Conservation (phyloP, 1,284 basidiomycete species). For the Boletus nobilissimus region DNA sequence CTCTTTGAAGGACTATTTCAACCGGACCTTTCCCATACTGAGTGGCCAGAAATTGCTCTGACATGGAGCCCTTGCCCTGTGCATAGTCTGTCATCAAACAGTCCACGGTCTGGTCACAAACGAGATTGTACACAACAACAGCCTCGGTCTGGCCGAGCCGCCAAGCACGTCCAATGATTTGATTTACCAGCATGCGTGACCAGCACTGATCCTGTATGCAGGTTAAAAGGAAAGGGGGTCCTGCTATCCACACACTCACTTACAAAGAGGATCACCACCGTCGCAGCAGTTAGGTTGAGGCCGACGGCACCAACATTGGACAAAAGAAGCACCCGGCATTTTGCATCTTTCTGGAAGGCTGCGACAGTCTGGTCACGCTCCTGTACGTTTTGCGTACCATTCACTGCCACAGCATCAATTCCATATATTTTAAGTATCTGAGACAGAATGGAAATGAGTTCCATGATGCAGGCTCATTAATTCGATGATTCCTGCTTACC, state of each 20-base stretch:
- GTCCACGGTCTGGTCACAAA: conserved; percentile 26
- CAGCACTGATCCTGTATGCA: conserved; percentile 24
- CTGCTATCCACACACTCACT: not conserved
- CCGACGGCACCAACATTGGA: conserved; percentile 24
- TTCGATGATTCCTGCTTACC: not conserved
- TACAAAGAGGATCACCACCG: conserved; percentile 26
- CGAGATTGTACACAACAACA: conserved; percentile 18
- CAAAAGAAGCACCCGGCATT: conserved; percentile 15
- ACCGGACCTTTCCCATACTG: conserved; percentile 13
- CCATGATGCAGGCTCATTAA: too few relatives aligned
- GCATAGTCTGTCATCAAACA: conserved; percentile 28
- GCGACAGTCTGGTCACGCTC: conserved; percentile 1
- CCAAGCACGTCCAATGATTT: conserved; percentile 27
- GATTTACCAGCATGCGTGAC: conserved; percentile 24
- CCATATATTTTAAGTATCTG: conserved; percentile 17
- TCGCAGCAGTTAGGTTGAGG: conserved; percentile 25
- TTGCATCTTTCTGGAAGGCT: conserved; percentile 8
- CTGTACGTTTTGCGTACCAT: conserved; percentile 12
- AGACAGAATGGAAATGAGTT: too few relatives aligned
- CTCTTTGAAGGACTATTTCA: too few relatives aligned
- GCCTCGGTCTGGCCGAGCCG: conserved; percentile 22
- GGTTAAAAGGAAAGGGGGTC: not conserved
- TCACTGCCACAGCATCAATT: conserved; percentile 13
- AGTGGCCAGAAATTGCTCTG: conserved; percentile 19
- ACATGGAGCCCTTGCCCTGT: conserved; percentile 21